phyloP scores from a whole-genome alignment of 1,139 yeast species.

The Hyphopichia buzzinii region DNA sequence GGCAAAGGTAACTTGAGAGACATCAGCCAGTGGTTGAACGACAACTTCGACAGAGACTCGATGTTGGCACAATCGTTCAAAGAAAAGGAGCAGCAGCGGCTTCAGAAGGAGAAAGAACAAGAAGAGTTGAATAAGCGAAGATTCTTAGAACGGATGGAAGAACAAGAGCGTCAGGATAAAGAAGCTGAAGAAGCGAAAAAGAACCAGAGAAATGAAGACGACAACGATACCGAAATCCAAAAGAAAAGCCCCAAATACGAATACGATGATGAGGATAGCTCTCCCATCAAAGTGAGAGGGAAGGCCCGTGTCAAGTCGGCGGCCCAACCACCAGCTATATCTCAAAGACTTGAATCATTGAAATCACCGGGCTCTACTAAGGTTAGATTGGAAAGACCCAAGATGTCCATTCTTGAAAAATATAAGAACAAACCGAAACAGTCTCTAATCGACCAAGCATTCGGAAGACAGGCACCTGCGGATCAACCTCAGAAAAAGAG shows the following conservation, averaged over 20 bases:
- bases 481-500: constrained; percentile 21
- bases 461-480: constrained; percentile 9
- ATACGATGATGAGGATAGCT: constrained; percentile 26
- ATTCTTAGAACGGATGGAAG: constrained; percentile 11
- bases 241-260: constrained; percentile 1
- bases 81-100: constrained; percentile 15
- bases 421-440: constrained; percentile 37
- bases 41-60: constrained; percentile 32
- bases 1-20: constrained; percentile 57
- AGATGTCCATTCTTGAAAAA: constrained; percentile 53
- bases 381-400: constrained; percentile 54
- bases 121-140: constrained; percentile 13
- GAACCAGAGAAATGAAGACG: too few relatives aligned
- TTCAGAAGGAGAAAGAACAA: constrained; percentile 13
- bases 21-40: constrained; percentile 49
- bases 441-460: constrained; percentile 21
- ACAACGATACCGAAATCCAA: constrained; percentile 1
- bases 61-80: constrained; percentile 26
- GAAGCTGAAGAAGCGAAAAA: constrained; percentile 7
- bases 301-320: constrained; percentile 26
- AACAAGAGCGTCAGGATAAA: constrained; percentile 11
- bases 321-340: neutral
- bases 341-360: constrained; percentile 11
- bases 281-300: constrained; percentile 36
- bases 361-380: constrained; percentile 46